These are phyloP conservation scores for Acacia pycnantha DNA, from an alignment of 331 rosid genomes.

Conservation along the genomic window DNA sequence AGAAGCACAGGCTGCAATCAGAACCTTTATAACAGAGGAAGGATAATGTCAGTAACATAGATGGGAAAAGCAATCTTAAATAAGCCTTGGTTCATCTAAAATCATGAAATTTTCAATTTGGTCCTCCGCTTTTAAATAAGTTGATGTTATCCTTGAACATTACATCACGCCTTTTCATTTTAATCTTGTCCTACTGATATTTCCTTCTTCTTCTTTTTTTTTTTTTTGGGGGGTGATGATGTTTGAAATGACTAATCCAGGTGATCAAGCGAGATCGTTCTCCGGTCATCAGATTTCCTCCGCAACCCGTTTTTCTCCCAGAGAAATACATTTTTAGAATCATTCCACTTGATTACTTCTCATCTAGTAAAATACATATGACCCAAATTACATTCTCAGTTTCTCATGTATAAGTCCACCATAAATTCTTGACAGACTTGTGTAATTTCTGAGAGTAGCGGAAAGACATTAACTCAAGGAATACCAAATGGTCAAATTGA, in stretches of 20 bases:
- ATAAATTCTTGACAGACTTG: background rate
- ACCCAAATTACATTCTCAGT: background rate
- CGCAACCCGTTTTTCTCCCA: background rate
- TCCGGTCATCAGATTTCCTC: background rate
- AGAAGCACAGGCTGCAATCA: conserved; percentile 74
- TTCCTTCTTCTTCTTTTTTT: no score
- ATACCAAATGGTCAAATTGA: background rate
- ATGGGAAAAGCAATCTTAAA: background rate
- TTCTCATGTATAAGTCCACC: background rate
- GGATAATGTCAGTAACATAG: background rate
- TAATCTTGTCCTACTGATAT: background rate
- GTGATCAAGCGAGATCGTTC: background rate
- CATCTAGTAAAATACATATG: background rate
- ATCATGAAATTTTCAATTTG: background rate
- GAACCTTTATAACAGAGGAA: conserved; percentile 45
- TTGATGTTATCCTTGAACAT: background rate
- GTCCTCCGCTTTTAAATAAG: background rate
- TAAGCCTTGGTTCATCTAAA: background rate
- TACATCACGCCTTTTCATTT: background rate
- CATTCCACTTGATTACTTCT: background rate
- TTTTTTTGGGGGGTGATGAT: background rate
- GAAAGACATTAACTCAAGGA: background rate
- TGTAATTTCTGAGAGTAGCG: background rate
- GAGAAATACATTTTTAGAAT: background rate
- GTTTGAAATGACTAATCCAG: background rate